Conservation (phyloP, 2,329 filamentous ascomycete species). For the Alternaria arbusti region DNA sequence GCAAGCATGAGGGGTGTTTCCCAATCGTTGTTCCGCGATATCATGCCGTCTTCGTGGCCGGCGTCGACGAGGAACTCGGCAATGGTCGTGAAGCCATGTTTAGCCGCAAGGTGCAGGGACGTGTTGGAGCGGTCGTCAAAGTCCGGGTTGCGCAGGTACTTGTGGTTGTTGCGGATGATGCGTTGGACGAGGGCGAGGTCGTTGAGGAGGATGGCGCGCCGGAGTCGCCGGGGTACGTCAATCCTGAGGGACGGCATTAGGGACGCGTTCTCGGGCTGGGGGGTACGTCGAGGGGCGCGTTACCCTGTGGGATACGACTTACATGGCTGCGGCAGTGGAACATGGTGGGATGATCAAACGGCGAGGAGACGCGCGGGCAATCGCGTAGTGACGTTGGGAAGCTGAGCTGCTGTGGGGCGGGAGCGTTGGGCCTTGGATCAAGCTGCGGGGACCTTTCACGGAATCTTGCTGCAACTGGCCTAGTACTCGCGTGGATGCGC, state of each 20-base stretch:
- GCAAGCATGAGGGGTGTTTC: slow-evolving; percentile 86
- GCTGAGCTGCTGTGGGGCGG: slow-evolving; percentile 13
- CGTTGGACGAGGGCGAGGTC: slow-evolving; percentile 76
- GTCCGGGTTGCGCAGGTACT: slow-evolving; percentile 80
- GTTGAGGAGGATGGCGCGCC: slow-evolving; percentile 79
- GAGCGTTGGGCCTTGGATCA: slow-evolving; percentile 9
- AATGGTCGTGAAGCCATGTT: slow-evolving; percentile 72
- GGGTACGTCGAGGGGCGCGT: not conserved
- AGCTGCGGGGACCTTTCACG: slow-evolving; percentile 35
- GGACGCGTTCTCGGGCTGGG: not conserved
- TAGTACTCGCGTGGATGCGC: slow-evolving; percentile 26
- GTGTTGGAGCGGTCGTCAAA: slow-evolving; percentile 78
- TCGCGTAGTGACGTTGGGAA: slow-evolving; percentile 11
- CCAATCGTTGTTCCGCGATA: slow-evolving; percentile 78
- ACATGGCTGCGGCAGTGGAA: slow-evolving; percentile 31
- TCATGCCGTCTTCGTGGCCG: slow-evolving; percentile 75
- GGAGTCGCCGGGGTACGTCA: slow-evolving; percentile 76
- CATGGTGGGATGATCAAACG: slow-evolving; percentile 26
- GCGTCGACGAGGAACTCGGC: slow-evolving; percentile 72
- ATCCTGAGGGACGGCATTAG: slow-evolving; percentile 62
- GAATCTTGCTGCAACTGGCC: slow-evolving; percentile 29
- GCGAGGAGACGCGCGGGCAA: not conserved
- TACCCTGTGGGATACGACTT: slow-evolving; percentile 8
- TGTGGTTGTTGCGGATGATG: slow-evolving; percentile 75
- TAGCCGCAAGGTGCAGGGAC: slow-evolving; percentile 80